Percentiles rank a stretch among this genome's conserved stretches.
Evolutionary conservation across 176 grass and related monocot genomes (phyloP).

Genomic region (Pharus latifolius): DNA sequence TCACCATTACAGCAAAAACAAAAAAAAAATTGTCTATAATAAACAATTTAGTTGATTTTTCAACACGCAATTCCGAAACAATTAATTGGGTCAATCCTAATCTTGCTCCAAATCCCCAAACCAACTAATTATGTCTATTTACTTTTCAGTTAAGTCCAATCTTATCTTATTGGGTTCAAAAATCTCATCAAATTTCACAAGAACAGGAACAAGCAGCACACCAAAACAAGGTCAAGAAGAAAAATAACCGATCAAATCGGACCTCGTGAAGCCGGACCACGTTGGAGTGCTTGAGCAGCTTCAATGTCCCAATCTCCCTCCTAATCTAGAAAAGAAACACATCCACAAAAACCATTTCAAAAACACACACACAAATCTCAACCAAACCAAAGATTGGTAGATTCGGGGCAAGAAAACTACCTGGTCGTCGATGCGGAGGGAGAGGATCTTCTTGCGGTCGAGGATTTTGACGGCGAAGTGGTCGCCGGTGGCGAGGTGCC

Average conservation of each 20-base stretch:
- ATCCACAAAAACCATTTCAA: too few relatives aligned
- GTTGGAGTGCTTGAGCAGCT: slow-evolving; percentile 77
- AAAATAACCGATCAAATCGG: not conserved
- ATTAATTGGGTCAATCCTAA: too few relatives aligned
- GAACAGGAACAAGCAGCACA: not conserved
- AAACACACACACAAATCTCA: not conserved
- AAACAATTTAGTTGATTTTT: too few relatives aligned
- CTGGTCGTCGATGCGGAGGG: slow-evolving; percentile 53
- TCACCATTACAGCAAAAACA: not conserved
- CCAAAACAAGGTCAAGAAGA: not conserved
- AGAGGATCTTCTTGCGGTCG: slow-evolving; percentile 62
- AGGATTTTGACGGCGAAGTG: slow-evolving; percentile 76
- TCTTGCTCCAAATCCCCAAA: too few relatives aligned
- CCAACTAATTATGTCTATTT: too few relatives aligned
- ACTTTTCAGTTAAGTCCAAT: too few relatives aligned
- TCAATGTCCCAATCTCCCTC: slow-evolving; percentile 76
- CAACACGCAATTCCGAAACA: too few relatives aligned
- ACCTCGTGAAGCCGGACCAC: slow-evolving; percentile 79
- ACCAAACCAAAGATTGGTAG: too few relatives aligned
- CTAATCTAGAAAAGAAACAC: slow-evolving; percentile 33
- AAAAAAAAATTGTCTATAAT: not conserved
- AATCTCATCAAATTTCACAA: not conserved
- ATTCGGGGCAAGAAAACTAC: too few relatives aligned
- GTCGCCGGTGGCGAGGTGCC: slow-evolving; percentile 26
- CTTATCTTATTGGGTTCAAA: too few relatives aligned